Evolutionary conservation across 2,329 filamentous ascomycete species (phyloP), one percentile per base, ranked within the genome.

Genomic region (Cladosporium sp.): DNA sequence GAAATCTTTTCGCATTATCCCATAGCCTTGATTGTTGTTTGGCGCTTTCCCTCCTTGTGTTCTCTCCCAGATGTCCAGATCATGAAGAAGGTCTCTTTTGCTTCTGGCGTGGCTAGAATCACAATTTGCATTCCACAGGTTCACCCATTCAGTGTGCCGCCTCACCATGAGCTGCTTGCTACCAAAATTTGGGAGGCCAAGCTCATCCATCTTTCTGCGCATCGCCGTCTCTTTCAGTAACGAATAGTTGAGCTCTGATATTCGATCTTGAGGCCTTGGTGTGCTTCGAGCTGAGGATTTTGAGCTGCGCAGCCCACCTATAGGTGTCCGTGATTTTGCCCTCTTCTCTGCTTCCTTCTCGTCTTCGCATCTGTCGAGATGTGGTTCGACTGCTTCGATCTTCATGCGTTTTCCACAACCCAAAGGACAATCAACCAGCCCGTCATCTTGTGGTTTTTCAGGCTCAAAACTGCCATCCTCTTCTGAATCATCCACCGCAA

Each of bases 111-210:
- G 78, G 37, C 83, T 83, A 2, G 92, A 88, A 73, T 99, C 94
- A 74, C 92, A 96, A 71, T 99, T 99, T 11, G 95, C 90, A 72
- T 99, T 99, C 88, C 91, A 97, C 17, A 99, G 76, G 38, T 94
- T 97, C 54, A 94, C 82, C 92, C 92, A 99, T 73, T 99, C 94
- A 22, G 84, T 90, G 69, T 97, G 92, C 17, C 95, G 84, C 64
- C 82, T 84, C 70, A 93, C 88, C 56, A 97, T 78, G 1, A 92
- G 79, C 47, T 81, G 77, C 47, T 88, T 88, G 0, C 81, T 74
- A 0, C 94, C 94, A 60, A 77, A 80, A 9, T 80, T 82, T 0
- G 90, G 87, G 59, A 97, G 86, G 1, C 92, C 91, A 1, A 94
- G 79, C 2, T 96, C 91, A 17, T 79, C 73, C 42, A 99, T 77